Evolutionary conservation across 2,329 filamentous ascomycete species (phyloP).

Genomic region (Colletotrichum higginsianum): DNA sequence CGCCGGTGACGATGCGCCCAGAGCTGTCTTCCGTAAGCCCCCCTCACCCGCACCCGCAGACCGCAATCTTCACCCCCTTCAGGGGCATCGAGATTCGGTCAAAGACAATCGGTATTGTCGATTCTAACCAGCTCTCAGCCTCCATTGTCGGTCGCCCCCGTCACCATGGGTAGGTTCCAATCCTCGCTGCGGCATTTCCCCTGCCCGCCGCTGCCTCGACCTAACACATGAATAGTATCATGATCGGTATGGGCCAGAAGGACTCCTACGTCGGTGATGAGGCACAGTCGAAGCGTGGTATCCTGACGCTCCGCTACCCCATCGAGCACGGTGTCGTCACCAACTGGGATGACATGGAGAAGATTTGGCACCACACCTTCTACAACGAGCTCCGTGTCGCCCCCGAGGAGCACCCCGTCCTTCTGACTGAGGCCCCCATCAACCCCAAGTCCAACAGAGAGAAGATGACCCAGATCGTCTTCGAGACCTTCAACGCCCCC

Average conservation of each 20-base stretch:
- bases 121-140: constrained; percentile 71
- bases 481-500: constrained; percentile 99
- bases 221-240: constrained; percentile 80
- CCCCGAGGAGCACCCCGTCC: constrained; percentile 99
- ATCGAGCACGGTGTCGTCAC: constrained; percentile 99
- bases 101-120: not conserved
- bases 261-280: constrained; percentile 99
- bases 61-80: constrained; percentile 23
- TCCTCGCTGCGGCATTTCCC: constrained; percentile 25
- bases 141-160: constrained; percentile 99
- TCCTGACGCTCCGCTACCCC: constrained; percentile 98
- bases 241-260: constrained; percentile 99
- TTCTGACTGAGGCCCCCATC: constrained; percentile 99
- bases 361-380: constrained; percentile 99
- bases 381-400: constrained; percentile 99
- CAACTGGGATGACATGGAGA: constrained; percentile 99
- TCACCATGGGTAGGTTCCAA: constrained; percentile 93
- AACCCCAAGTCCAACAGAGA: constrained; percentile 99
- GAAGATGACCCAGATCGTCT: constrained; percentile 99
- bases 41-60: constrained; percentile 49
- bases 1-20: constrained; percentile 99
- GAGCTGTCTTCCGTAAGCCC: constrained; percentile 99
- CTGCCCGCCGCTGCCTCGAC: constrained; percentile 41
- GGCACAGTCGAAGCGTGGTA: constrained; percentile 99
- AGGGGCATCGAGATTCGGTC: constrained; percentile 26